Evolutionary conservation across 768 basidiomycete genomes (phyloP).

Genomic region (Phlebiopsis gigantea): DNA sequence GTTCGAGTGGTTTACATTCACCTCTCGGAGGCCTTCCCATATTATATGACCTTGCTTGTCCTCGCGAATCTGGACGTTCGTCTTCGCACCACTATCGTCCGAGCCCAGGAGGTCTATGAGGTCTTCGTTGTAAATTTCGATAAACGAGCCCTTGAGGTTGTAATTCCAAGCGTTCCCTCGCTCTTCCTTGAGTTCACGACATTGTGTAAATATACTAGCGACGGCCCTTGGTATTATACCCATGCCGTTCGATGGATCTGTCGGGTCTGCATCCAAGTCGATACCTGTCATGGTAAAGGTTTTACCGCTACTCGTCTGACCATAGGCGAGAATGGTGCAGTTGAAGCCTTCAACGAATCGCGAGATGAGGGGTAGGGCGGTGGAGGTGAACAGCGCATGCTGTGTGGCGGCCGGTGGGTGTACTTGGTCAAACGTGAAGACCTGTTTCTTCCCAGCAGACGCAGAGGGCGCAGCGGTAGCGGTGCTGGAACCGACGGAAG

Average conservation of each 20-base stretch:
- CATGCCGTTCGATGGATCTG: constrained; percentile 78
- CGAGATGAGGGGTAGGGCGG: constrained; percentile 78
- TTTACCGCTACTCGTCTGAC: constrained; percentile 95
- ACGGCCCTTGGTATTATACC: constrained; percentile 96
- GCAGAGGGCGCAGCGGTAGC: constrained; percentile 38
- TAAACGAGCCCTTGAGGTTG: constrained; percentile 83
- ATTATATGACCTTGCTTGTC: constrained; percentile 96
- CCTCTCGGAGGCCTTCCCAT: constrained; percentile 93
- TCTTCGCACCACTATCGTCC: constrained; percentile 64
- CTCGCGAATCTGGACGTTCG: constrained; percentile 93
- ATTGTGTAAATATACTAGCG: constrained; percentile 76
- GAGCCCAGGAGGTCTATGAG: constrained; percentile 88
- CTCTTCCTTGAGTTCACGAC: constrained; percentile 72
- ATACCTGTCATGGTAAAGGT: constrained; percentile 97
- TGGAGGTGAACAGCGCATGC: constrained; percentile 77
- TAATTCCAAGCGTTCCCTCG: constrained; percentile 73
- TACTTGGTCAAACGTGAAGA: constrained; percentile 93
- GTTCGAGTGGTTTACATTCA: constrained; percentile 71
- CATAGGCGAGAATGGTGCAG: constrained; percentile 96
- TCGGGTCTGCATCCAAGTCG: constrained; percentile 82
- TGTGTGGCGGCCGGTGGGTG: constrained; percentile 84
- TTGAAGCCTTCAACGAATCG: constrained; percentile 94
- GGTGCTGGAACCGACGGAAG: constrained; percentile 45
- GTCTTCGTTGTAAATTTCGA: constrained; percentile 99
- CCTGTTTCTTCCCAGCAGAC: constrained; percentile 67